A percentile compares a stretch with the other conserved stretches of the same genome.
phyloP scores from a whole-genome alignment of 176 grass and related monocot species.

The Neostapfia colusana region DNA sequence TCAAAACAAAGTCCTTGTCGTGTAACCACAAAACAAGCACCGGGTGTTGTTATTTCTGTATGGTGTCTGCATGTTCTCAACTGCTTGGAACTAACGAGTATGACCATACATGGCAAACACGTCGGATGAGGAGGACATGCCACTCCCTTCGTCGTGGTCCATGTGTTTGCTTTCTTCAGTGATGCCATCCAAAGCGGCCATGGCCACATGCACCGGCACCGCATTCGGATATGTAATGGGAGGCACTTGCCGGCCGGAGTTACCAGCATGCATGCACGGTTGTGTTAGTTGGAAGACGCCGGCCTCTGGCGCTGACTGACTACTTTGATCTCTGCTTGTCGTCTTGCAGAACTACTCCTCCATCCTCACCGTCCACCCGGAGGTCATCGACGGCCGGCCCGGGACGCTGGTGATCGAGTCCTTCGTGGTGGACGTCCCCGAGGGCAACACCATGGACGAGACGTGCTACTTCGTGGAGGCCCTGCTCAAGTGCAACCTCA shows the following conservation, averaged over 20 bases:
- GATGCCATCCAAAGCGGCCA: conserved; percentile 30
- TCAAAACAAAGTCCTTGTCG: conserved; percentile 27
- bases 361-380: conserved; percentile 81
- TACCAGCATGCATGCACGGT: not conserved
- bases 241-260: not conserved
- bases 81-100: conserved; percentile 37
- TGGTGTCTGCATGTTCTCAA: conserved; percentile 26
- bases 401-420: conserved; percentile 89
- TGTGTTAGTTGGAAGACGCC: conserved; percentile 1
- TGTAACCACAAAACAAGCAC: conserved; percentile 37
- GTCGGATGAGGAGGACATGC: conserved; percentile 41
- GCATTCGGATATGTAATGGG: conserved; percentile 24
- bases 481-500: conserved; percentile 95
- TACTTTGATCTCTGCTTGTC: conserved; percentile 35
- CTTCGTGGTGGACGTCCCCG: conserved; percentile 82
- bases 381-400: conserved; percentile 73
- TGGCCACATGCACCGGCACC: conserved; percentile 39
- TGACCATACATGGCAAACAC: conserved; percentile 41
- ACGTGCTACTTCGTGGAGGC: conserved; percentile 92
- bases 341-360: conserved; percentile 89
- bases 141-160: conserved; percentile 36
- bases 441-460: conserved; percentile 89
- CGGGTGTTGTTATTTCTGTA: conserved; percentile 19
- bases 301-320: conserved; percentile 6
- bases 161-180: conserved; percentile 36